phyloP scores from a whole-genome alignment of 306 rosid genomes.

The Delonix regia region DNA sequence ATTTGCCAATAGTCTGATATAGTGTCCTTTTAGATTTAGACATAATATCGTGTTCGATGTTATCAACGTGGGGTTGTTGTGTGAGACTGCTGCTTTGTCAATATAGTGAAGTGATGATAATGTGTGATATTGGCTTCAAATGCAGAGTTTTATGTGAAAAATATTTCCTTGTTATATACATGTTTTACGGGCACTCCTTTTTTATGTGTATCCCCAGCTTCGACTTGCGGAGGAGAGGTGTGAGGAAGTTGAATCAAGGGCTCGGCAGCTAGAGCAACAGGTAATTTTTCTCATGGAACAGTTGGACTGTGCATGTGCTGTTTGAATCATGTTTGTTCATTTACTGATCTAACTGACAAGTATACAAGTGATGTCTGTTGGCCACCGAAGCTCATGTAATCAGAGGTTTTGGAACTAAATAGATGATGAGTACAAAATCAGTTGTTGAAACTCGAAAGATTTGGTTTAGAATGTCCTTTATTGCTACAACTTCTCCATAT shows the following conservation, averaged over 20 bases:
- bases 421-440: neutral
- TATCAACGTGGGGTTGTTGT: slow-evolving; percentile 9
- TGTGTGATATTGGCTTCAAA: neutral
- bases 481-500: neutral
- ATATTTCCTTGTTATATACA: slow-evolving; percentile 13
- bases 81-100: slow-evolving; percentile 20
- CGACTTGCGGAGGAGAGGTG: slow-evolving; percentile 89
- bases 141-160: neutral
- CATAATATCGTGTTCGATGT: slow-evolving; percentile 25
- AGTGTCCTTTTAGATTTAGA: slow-evolving; percentile 13
- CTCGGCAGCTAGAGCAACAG: slow-evolving; percentile 93
- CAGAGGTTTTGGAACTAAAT: neutral
- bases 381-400: neutral
- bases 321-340: slow-evolving; percentile 13
- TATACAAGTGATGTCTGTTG: neutral
- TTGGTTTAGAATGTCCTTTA: neutral
- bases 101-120: neutral
- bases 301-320: neutral
- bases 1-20: neutral
- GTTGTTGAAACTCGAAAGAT: neutral
- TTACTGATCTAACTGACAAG: neutral
- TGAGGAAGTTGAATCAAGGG: slow-evolving; percentile 89
- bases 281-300: slow-evolving; percentile 44
- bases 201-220: slow-evolving; percentile 74
- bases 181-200: slow-evolving; percentile 37